Conservation (phyloP, 2,329 filamentous ascomycete species). For the Penicillium crustosum region DNA sequence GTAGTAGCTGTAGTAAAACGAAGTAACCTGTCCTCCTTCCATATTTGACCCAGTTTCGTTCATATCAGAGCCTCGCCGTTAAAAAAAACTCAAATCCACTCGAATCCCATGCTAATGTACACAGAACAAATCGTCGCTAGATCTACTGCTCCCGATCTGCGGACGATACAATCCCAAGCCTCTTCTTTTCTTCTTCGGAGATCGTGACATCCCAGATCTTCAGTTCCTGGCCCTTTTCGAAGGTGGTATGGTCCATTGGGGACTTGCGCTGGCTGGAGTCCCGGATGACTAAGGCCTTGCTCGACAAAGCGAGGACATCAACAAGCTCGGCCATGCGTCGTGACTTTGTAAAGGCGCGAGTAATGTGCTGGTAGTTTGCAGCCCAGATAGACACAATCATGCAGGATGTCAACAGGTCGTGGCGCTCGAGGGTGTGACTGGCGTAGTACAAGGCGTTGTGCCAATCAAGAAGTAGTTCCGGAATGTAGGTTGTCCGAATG, state of each 20-base stretch:
- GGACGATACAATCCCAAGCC: conserved; percentile 1
- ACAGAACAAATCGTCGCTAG: conserved; percentile 11
- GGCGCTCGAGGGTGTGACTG: conserved; percentile 66
- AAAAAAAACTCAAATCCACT: conserved; percentile 1
- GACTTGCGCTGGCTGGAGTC: conserved; percentile 44
- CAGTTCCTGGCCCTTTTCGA: conserved; percentile 36
- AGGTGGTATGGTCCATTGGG: conserved; percentile 42
- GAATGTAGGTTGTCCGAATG: conserved; percentile 76
- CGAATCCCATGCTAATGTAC: conserved; percentile 21
- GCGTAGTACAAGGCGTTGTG: conserved; percentile 77
- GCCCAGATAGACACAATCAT: conserved; percentile 86
- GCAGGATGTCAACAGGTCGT: conserved; percentile 75
- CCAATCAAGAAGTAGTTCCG: conserved; percentile 82
- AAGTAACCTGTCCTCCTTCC: conserved; percentile 10
- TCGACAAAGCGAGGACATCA: conserved; percentile 72
- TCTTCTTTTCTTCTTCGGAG: conserved; percentile 27
- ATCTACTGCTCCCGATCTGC: neutral
- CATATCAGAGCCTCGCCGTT: conserved; percentile 8
- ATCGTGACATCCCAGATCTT: conserved; percentile 42
- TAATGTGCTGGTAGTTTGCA: conserved; percentile 66
- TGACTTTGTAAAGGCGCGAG: conserved; percentile 62
- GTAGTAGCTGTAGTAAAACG: neutral
- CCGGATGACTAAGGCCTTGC: conserved; percentile 60
- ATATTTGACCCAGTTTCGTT: conserved; percentile 4
- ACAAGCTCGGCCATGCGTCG: conserved; percentile 73